These are phyloP conservation scores for Stylonectria norvegica DNA, from an alignment of 2,329 filamentous ascomycete species.

Conservation along the genomic window DNA sequence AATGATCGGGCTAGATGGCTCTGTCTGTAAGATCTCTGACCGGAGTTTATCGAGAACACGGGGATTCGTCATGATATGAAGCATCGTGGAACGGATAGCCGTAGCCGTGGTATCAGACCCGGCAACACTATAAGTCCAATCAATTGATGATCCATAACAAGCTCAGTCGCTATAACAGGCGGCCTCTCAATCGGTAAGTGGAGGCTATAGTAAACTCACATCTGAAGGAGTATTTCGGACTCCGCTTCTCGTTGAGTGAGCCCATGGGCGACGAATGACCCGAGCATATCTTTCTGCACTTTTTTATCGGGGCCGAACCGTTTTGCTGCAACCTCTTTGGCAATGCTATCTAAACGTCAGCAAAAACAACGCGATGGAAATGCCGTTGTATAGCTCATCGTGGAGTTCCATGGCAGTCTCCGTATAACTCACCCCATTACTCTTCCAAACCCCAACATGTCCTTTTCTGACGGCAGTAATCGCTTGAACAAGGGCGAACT, in stretches of 20 bases:
- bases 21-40: constrained; percentile 17
- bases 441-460: constrained; percentile 38
- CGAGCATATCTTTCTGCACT: constrained; percentile 29
- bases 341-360: constrained; percentile 23
- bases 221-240: constrained; percentile 26
- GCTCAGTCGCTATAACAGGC: too few relatives aligned
- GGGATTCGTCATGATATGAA: constrained; percentile 51
- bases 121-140: constrained; percentile 37
- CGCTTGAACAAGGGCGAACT: constrained; percentile 39
- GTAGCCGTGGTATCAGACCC: constrained; percentile 58
- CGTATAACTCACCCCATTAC: constrained; percentile 41
- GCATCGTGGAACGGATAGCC: constrained; percentile 49
- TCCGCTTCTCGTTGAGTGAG: constrained; percentile 26
- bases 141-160: background rate
- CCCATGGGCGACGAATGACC: constrained; percentile 28
- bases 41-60: constrained; percentile 45
- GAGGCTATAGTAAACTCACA: constrained; percentile 7
- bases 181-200: too few relatives aligned
- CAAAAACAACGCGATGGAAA: too few relatives aligned
- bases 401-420: too few relatives aligned
- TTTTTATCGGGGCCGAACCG: constrained; percentile 26
- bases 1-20: constrained; percentile 23
- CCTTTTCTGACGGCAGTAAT: constrained; percentile 39
- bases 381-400: too few relatives aligned
- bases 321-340: constrained; percentile 27